A percentile compares a stretch with the other conserved stretches of the same genome.
Evolutionary conservation across 768 basidiomycete genomes (phyloP).

Genomic region (Pisolithus marmoratus): DNA sequence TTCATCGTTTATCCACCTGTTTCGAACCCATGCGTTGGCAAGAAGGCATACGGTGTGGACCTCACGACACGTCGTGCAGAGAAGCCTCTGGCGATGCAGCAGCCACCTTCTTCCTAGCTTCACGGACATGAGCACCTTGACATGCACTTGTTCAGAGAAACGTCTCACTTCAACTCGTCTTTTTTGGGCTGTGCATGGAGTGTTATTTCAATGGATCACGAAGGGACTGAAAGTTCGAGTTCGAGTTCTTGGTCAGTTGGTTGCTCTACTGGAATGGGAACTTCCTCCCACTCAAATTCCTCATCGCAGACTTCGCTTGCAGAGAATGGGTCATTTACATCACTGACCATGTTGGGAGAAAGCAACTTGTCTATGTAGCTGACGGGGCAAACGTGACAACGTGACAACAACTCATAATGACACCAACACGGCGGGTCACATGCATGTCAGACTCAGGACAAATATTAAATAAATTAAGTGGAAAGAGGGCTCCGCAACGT

Average conservation of each 20-base stretch:
- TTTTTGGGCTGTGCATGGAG: slow-evolving; percentile 43
- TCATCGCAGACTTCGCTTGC: slow-evolving; percentile 43
- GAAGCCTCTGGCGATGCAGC: slow-evolving; percentile 55
- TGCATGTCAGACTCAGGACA: too few relatives aligned
- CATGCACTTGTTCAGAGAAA: background rate
- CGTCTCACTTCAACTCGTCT: slow-evolving; percentile 42
- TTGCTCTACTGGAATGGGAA: slow-evolving; percentile 44
- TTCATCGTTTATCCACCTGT: slow-evolving; percentile 77
- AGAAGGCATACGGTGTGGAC: slow-evolving; percentile 82
- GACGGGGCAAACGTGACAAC: background rate
- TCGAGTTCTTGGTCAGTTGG: slow-evolving; percentile 10
- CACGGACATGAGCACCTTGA: slow-evolving; percentile 12
- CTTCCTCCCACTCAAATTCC: slow-evolving; percentile 80
- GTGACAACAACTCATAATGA: background rate
- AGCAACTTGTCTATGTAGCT: slow-evolving; percentile 1
- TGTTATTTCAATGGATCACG: slow-evolving; percentile 64
- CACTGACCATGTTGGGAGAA: slow-evolving; percentile 8
- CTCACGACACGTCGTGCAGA: slow-evolving; percentile 81
- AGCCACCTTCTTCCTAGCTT: slow-evolving; percentile 39
- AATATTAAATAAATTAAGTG: too few relatives aligned
- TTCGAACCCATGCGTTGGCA: slow-evolving; percentile 67
- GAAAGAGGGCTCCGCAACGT: too few relatives aligned
- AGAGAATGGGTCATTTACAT: slow-evolving; percentile 11
- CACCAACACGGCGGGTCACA: too few relatives aligned
- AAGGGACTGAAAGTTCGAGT: slow-evolving; percentile 17